Conservation (phyloP, 208 protist genomes). For the Perkinsela sp. region DNA sequence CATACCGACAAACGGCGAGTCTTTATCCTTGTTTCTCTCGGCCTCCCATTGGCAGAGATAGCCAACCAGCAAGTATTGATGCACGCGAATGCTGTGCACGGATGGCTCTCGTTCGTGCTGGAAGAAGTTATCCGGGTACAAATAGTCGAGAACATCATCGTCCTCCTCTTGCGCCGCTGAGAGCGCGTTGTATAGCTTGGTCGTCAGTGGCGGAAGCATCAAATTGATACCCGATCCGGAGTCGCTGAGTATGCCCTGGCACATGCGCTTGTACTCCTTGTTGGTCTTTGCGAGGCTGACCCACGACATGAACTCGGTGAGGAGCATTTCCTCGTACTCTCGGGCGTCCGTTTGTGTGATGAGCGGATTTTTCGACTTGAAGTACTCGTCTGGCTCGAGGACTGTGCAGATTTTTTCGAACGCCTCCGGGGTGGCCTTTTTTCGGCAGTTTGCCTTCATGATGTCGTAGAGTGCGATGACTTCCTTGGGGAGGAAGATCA, state of each 20-base stretch:
- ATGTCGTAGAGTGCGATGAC: conserved; percentile 37
- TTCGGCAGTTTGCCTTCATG: conserved; percentile 20
- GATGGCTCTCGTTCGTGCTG: not conserved
- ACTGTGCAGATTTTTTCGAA: conserved; percentile 10
- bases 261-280: not conserved
- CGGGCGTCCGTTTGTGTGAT: conserved; percentile 45
- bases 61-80: not conserved
- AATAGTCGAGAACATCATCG: not conserved
- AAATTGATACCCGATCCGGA: not conserved
- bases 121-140: not conserved
- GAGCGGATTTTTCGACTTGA: conserved; percentile 21
- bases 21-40: not conserved
- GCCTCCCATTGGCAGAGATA: not conserved
- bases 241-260: not conserved
- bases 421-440: conserved; percentile 8
- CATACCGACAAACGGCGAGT: not conserved
- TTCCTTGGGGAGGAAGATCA: conserved; percentile 50
- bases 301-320: conserved; percentile 45
- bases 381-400: conserved; percentile 40
- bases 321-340: conserved; percentile 45
- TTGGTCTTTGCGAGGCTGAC: conserved; percentile 15
- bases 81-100: not conserved
- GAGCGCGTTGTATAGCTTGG: not conserved
- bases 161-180: not conserved
- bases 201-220: not conserved